Evolutionary conservation across 2,329 filamentous ascomycete species (phyloP), one percentile per base, ranked within the genome.

Genomic region (Tricladium varicosporioides): DNA sequence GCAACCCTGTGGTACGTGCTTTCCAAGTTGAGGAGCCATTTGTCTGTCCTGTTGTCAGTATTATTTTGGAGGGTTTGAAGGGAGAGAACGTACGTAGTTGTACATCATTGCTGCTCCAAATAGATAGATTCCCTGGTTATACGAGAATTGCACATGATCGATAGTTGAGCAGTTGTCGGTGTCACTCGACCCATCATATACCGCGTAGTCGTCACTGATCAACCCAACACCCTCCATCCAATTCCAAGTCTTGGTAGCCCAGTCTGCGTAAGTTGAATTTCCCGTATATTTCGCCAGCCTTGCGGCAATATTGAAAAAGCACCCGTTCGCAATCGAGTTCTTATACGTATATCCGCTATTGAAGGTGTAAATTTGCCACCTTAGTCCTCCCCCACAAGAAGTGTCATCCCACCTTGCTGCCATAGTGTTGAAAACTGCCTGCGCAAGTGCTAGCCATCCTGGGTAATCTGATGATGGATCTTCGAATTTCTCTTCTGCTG

Each of bases 301-400:
- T 1, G 88, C 82, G 7, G 78, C 82, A 5, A 85, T 70, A 48
- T 83, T 81, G 69, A 85, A 85, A 71, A 85, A 83, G 57, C 80
- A 82, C 5, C 80, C 82, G 62, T 84, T 81, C 0, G 82, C 84
- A 59, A 85, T 84, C 14, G 80, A 79, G 59, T 85, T 85, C 67
- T 85, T 93, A 78, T 92, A 92, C 63, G 86, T 80, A 72, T 87
- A 95, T 22, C 91, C 91, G 27, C 80, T 83, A 70, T 95, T 93
- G 76, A 88, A 91, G 1, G 82, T 79, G 69, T 89, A 93, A 52
- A 95, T 91, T 73, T 96, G 91, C 89, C 89, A 93, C 60, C 88
- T 82, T 52, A 94, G 71, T 5, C 90, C 91, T 46, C 90, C 91
- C n/a, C 77, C 78, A 64, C 91, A 94, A 52, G 82, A 74, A 1